Evolutionary conservation across 2,329 filamentous ascomycete genomes (phyloP), one percentile per base, ranked within the genome.

Genomic region (Penicillium italicum): DNA sequence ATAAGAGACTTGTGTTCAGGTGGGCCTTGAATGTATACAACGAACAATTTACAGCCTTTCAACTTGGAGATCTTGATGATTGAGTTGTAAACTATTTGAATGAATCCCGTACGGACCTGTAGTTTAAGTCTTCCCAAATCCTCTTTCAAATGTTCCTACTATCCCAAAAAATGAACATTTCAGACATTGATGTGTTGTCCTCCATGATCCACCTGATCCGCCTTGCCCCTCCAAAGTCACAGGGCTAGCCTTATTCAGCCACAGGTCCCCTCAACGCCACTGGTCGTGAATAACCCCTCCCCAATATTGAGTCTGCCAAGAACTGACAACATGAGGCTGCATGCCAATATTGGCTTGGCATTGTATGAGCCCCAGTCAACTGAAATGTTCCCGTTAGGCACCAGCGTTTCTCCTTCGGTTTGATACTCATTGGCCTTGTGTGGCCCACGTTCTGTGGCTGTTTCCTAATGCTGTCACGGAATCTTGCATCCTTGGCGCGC

Each of bases 401-500:
- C 47, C 61, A 63, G 42, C 44, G 36, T 63, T 62, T 61, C n/a
- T 53, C 28, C 4, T 16, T 34, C 24, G 11, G 11, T 26, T 22
- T n/a, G 16, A 37, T 26, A 14, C 34, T 34, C 30, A 50, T 44
- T 44, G 40, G 33, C 22, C 18, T 20, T 33, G 10, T 37, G 18
- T 20, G 26, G 22, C 49, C 33, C 42, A 24, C n/a, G 3, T 30
- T 6, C 36, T 47, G 49, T 53, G 53, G 53, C 53, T 55, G 28
- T 51, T 38, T 4, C 11, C 18, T 24, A 37, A 42, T 22, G 44
- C 51, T 52, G 40, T 42, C 42, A 48, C 16, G 45, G 42, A 31
- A n/a, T 16, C 16, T 26, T 44, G 31, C 52, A 36, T 52, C 22
- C 61, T 64, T 64, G 61, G 61, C 61, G 9, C 53, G 42, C 55